Evolutionary conservation across 192 early-diverging fungal genomes (phyloP), one percentile per base, ranked within the genome.

Genomic region (Podochytrium sp.): DNA sequence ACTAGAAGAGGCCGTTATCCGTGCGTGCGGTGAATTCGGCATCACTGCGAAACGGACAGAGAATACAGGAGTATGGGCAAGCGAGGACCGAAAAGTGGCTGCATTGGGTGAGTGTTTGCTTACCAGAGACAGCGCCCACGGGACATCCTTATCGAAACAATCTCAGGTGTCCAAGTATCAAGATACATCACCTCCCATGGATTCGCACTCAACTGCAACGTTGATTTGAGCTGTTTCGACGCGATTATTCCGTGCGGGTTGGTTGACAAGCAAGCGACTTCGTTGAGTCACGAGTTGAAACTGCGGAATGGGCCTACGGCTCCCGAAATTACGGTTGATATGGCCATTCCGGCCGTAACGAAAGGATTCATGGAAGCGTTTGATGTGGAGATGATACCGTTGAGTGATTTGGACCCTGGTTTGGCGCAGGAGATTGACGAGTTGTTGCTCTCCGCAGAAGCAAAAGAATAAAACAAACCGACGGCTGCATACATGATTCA

Each of bases 41-140:
- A 81, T 98, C 6, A 61, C 85, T 20, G 91, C 96, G 7, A 73
- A 79, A 4, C 86, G 86, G 7, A 87, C 86, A 7, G 40, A 91
- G 39, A 83, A 95, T 67, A 97, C 96, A 0, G 97, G 97, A 7
- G 96, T 99, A 1, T 99, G 97, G 97, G 87, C 93, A 7, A 90
- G 82, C 7, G 76, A 86, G 4, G 86, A 93, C 3, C 81, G 90
- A 42, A 99, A 99, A 79, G 90, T 99, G 40, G 96, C 95, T 0
- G 97, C 97, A 5, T 75, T 99, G 41, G 97, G 96, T 89, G 87
- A 2, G 64, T 34, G 25, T 5, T 61, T 12, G 49, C 18, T 30
- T 1, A 20, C 1, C 18, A 32, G 41, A 56, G 71, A 25, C 41
- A 34, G 18, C n/a, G 0, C 39, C 35, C n/a, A n/a, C n/a, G n/a